Conservation (phyloP, 768 basidiomycete genomes). For the Kwoniella dejecticola region DNA sequence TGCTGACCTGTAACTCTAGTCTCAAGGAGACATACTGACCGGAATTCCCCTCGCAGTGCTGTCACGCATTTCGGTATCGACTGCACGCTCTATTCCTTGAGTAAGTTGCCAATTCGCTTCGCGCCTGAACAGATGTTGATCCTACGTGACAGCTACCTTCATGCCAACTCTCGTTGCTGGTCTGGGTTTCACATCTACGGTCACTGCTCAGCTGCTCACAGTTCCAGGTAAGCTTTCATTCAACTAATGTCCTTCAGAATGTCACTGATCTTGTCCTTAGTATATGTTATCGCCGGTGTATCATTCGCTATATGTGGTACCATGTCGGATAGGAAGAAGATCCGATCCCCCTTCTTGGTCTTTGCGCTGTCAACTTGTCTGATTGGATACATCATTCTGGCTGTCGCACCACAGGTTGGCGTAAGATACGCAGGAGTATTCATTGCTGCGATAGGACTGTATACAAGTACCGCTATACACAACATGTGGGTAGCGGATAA, state of each 20-base stretch:
- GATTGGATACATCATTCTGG: slow-evolving; percentile 22
- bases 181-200: slow-evolving; percentile 29
- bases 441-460: slow-evolving; percentile 15
- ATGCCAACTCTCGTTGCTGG: slow-evolving; percentile 39
- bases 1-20: background rate
- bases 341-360: slow-evolving; percentile 19
- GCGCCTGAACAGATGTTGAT: no score
- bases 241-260: slow-evolving; percentile 14
- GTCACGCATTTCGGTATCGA: slow-evolving; percentile 39
- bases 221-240: slow-evolving; percentile 30
- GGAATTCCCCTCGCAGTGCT: slow-evolving; percentile 10
- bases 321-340: slow-evolving; percentile 19
- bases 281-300: slow-evolving; percentile 24
- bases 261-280: slow-evolving; percentile 23
- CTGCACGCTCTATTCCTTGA: slow-evolving; percentile 30
- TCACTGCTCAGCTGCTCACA: slow-evolving; percentile 41
- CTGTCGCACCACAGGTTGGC: slow-evolving; percentile 6
- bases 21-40: background rate
- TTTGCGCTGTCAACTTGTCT: slow-evolving; percentile 1
- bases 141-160: slow-evolving; percentile 17
- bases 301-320: slow-evolving; percentile 2
- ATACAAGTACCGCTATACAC: slow-evolving; percentile 13
- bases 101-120: background rate
- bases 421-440: slow-evolving; percentile 18
- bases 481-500: slow-evolving; percentile 21